Base-by-base conservation (phyloP, 805 yeast species). In the Lipomyces yamadae region DNA sequence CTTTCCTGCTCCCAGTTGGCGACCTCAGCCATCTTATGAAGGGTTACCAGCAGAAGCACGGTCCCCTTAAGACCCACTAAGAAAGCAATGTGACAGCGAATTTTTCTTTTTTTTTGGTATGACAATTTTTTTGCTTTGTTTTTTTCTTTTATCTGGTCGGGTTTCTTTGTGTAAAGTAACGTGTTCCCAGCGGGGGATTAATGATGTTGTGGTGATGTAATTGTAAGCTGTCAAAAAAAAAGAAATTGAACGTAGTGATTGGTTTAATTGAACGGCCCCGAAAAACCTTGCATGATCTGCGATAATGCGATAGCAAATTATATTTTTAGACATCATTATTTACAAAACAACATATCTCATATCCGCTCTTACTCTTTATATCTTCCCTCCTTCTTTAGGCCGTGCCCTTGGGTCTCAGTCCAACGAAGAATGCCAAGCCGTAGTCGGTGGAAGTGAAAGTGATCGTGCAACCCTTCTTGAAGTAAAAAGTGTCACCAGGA, bases 401-500 rank as follows among this genome's bases (percentile, higher is more conserved):
- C 29, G 65, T 50, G 4, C 62, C 64, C 30, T 56, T 61, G 3
- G 64, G 64, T 60, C 89, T 79, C 77, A 85, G 81, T 67, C 89
- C 89, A 65, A 83, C 79, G 81, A 84, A 86, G 79, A 81, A 88
- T 61, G 89, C 87, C 63, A 83, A 82, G 34, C 88, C 91, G 73
- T 84, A 87, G 67, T 89, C 91, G 62, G 82, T 81, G 61, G 84
- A 82, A 67, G 86, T 81, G 78, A 88, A 85, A 65, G 88, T 88
- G 73, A 88, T 84, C 61, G 89, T 86, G 70, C 85, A 80, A n/a
- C 90, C 91, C 75, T 86, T 85, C 73, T 82, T 84, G 80, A 88
- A 85, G 82, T 83, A 86, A 72, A 88, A 83, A 35, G 86, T 87
- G 73, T 88, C 91, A 62, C 92, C 92, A 61, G 89, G 88, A 55